Base-by-base conservation (phyloP, 192 early-diverging fungal genomes). In the Umbelopsis ramanniana region DNA sequence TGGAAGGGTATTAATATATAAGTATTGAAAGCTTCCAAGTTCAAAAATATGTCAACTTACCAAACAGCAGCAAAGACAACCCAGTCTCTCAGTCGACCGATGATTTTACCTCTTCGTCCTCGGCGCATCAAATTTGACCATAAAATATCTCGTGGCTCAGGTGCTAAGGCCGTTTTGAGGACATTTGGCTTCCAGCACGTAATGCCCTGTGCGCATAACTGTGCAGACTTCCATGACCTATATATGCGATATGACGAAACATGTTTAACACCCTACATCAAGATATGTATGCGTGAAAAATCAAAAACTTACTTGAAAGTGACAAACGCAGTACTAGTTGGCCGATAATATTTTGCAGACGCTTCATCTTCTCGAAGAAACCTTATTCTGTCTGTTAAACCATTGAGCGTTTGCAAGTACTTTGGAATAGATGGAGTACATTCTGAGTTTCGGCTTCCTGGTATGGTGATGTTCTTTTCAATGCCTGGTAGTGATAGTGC, bases 121-220 rank as follows among this genome's bases (percentile, higher is more conserved):
- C 80, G 77, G 2, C 81, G 76, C 43, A 87, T 79, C 66, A 90
- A 72, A 57, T 83, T 83, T 22, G 81, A 71, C 89, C 89, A 90
- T 7, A 89, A 66, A 3, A 90, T 72, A 70, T 90, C 89, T 66
- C 89, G 74, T 15, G 89, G 89, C 45, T 90, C 89, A 15, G 88
- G 88, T 10, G 88, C 88, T 70, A 84, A 68, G 29, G 63, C 71
- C 15, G 86, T 88, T 52, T 79, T 81, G 53, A 85, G 69, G 2
- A 81, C 79, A 52, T 84, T 83, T 0, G 86, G 88, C 69, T 80
- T 72, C 48, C 84, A 83, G 35, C 78, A 79, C 24, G 85, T 84
- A 35, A 85, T 76, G 9, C 79, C 78, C 52, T 88, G 88, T 5
- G 88, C 84, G 69, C 84, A 84, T 22, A 88, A 69, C 40, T 85